phyloP scores from a whole-genome alignment of 2,329 filamentous ascomycete species.

The Pseudogymnoascus sp. region DNA sequence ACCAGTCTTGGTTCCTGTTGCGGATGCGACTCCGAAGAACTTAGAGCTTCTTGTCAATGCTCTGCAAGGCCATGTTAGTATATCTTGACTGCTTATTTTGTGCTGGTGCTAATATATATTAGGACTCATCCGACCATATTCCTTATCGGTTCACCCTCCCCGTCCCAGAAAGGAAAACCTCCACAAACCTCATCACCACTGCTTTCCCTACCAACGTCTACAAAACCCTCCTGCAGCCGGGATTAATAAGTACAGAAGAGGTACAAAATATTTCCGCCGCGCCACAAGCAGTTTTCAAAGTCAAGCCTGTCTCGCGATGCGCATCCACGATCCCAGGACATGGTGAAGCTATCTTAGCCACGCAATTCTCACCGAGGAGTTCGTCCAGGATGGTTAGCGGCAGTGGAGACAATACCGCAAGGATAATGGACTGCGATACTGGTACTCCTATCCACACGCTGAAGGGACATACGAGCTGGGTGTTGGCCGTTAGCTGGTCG shows the following conservation, averaged over 20 bases:
- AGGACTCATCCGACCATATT: slow-evolving; percentile 53
- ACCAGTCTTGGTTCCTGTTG: slow-evolving; percentile 63
- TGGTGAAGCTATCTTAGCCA: slow-evolving; percentile 79
- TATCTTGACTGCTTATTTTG: slow-evolving; percentile 3
- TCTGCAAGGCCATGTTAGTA: slow-evolving; percentile 62
- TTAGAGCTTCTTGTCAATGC: slow-evolving; percentile 82
- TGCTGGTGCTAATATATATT: neutral
- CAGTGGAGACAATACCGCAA: slow-evolving; percentile 81
- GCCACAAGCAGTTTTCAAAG: slow-evolving; percentile 88
- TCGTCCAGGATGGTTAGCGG: slow-evolving; percentile 78
- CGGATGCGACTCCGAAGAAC: slow-evolving; percentile 81
- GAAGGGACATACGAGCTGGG: slow-evolving; percentile 83
- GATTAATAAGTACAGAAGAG: slow-evolving; percentile 30
- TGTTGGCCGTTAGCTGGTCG: slow-evolving; percentile 79
- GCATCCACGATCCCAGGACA: slow-evolving; percentile 84
- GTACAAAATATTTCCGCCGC: slow-evolving; percentile 47
- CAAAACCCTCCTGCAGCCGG: slow-evolving; percentile 38
- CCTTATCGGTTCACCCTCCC: slow-evolving; percentile 58
- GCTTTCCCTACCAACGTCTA: slow-evolving; percentile 33
- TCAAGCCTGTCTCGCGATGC: slow-evolving; percentile 85
- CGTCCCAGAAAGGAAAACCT: slow-evolving; percentile 34
- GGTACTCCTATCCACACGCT: slow-evolving; percentile 82
- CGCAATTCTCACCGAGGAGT: slow-evolving; percentile 74
- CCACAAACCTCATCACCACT: slow-evolving; percentile 32
- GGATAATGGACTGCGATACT: slow-evolving; percentile 92